Base-by-base conservation (phyloP, 306 rosid species). In the Prosopis cineraria region DNA sequence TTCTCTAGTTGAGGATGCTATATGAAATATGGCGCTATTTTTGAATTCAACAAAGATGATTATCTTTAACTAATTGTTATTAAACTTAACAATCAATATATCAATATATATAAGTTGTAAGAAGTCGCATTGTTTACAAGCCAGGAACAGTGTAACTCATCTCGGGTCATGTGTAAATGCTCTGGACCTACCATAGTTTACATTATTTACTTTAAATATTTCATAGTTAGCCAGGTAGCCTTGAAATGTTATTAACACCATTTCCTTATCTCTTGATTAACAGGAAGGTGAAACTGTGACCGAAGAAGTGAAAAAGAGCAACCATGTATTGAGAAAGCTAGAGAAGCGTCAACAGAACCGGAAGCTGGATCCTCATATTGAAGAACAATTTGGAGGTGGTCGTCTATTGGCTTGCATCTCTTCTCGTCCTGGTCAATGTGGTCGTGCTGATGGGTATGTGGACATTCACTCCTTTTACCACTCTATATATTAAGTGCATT, bases 321-420 rank as follows among this genome's bases (percentile, higher is more conserved):
- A 58, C 13, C 65, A 58, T 58, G 65, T 58, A 12, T 58, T 58
- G 65, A 27, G 65, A 58, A 58, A 58, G 19, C n/a, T 58, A 1
- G 65, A 58, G 65, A 58, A 58, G 36, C 65, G 65, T 27, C 36
- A 58, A 29, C 36, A 58, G 65, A 27, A 29, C n/a, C 37, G 65
- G 17, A 58, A 31, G 8, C 36, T 58, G 65, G 65, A 58, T 58
- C 36, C 65, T 58, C 65, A 56, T 58, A 58, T 58, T 27, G 65
- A 58, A 29, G 65, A 58, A 58, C 65, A 58, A 58, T 58, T 56
- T 56, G 64, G 64, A 56, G 36, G 36, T 27, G 65, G 65, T 29
- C 37, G 65, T 58, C 36, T 58, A 25, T 25, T 58, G 65, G 65
- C 65, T 27, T 58, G 65, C 36, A 58, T 27, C n/a, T 27, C 65